Conservation (phyloP, 108 stramenopile genomes). For the Nitzschia sp. region DNA sequence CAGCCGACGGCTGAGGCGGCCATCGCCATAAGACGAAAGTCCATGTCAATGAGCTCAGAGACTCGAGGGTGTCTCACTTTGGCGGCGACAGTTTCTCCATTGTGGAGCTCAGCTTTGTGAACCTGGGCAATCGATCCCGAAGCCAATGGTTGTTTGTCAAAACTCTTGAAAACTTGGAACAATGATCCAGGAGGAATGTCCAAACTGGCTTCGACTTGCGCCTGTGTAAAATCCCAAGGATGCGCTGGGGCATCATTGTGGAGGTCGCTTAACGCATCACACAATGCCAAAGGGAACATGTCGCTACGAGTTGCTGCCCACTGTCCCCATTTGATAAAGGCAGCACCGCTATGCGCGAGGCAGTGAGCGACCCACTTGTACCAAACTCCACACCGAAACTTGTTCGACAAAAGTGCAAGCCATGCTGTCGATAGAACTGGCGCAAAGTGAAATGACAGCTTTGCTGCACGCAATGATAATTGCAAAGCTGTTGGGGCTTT, state of each 20-base stretch:
- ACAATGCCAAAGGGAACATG: constrained; percentile 82
- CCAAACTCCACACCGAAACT: constrained; percentile 53
- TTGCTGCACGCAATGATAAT: constrained; percentile 27
- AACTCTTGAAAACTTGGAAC: constrained; percentile 59
- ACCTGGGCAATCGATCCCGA: constrained; percentile 88
- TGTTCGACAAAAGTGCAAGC: constrained; percentile 36
- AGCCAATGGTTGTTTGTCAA: constrained; percentile 71
- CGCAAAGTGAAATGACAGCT: constrained; percentile 28
- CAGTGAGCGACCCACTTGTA: constrained; percentile 46
- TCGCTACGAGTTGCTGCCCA: constrained; percentile 70
- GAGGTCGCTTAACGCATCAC: constrained; percentile 50
- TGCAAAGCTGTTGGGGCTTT: constrained; percentile 7
- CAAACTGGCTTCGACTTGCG: constrained; percentile 41
- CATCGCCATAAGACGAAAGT: constrained; percentile 75
- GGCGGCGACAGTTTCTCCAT: constrained; percentile 52
- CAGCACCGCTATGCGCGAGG: constrained; percentile 55
- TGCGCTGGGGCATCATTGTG: constrained; percentile 74
- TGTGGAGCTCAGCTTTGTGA: constrained; percentile 49
- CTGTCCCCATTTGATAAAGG: constrained; percentile 89
- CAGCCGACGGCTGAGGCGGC: constrained; percentile 49
- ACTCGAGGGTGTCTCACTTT: constrained; percentile 86
- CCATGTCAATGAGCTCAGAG: constrained; percentile 65
- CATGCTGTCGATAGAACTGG: constrained; percentile 44
- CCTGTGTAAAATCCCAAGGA: constrained; percentile 50
- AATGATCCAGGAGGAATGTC: constrained; percentile 30